phyloP scores from a whole-genome alignment of 768 basidiomycete species.

The Scleroderma bovista region DNA sequence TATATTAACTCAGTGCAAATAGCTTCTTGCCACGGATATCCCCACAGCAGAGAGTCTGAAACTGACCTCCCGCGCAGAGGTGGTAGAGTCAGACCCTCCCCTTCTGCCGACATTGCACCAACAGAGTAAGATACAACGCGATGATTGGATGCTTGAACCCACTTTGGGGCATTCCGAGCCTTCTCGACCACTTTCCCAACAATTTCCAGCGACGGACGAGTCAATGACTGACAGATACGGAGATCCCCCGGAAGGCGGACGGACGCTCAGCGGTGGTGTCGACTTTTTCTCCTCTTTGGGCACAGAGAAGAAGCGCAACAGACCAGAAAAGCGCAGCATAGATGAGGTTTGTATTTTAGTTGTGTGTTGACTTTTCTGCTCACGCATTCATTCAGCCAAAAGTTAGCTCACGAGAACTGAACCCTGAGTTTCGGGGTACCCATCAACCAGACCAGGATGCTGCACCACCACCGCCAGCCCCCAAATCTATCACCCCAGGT shows the following conservation, averaged over 20 bases:
- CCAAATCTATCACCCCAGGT: conserved; percentile 62
- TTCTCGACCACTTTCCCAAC: conserved; percentile 25
- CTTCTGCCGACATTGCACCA: conserved; percentile 44
- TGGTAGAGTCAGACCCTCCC: conserved; percentile 37
- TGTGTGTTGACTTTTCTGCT: conserved; percentile 2
- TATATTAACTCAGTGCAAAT: conserved; percentile 4
- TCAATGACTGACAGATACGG: conserved; percentile 64
- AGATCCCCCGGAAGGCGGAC: conserved; percentile 38
- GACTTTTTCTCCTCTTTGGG: conserved; percentile 93
- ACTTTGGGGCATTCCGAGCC: conserved; percentile 20
- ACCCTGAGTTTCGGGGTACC: conserved; percentile 48
- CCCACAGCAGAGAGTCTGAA: conserved; percentile 71
- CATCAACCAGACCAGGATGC: conserved; percentile 36
- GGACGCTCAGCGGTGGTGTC: conserved; percentile 51
- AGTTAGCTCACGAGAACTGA: conserved; percentile 59
- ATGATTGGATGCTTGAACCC: conserved; percentile 86
- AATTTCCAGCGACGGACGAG: conserved; percentile 35
- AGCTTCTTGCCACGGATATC: conserved; percentile 69
- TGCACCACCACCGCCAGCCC: conserved; percentile 29
- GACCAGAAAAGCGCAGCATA: conserved; percentile 54
- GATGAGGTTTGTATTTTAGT: conserved; percentile 53
- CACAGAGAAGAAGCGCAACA: conserved; percentile 67
- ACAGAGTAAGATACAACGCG: conserved; percentile 54
- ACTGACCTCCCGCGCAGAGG: conserved; percentile 54
- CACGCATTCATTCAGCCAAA: conserved; percentile 40